Conservation (phyloP, 2,329 filamentous ascomycete genomes). For the Camptophora hylomeconis region DNA sequence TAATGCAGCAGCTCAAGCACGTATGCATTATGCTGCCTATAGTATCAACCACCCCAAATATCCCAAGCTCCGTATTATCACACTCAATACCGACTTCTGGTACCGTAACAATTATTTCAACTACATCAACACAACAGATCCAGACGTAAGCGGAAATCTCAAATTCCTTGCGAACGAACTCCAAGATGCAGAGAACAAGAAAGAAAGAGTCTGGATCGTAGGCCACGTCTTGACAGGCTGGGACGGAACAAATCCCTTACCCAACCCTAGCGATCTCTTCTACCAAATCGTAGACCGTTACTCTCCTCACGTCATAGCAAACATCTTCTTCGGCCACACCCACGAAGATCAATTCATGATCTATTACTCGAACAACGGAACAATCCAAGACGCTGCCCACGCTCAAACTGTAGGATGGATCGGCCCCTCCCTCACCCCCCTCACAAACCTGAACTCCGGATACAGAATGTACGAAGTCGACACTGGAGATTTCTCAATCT, state of each 20-base stretch:
- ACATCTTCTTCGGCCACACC: slow-evolving; percentile 42
- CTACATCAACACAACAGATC: slow-evolving; percentile 38
- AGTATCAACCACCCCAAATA: slow-evolving; percentile 36
- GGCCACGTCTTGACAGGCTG: slow-evolving; percentile 43
- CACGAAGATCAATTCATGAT: slow-evolving; percentile 43
- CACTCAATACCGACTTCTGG: slow-evolving; percentile 41
- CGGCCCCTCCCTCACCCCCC: slow-evolving; percentile 37
- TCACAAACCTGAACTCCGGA: slow-evolving; percentile 42
- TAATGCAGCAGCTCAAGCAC: slow-evolving; percentile 32
- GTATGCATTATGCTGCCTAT: slow-evolving; percentile 43
- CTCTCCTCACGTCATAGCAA: slow-evolving; percentile 41
- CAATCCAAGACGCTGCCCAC: slow-evolving; percentile 25
- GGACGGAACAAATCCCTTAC: slow-evolving; percentile 41
- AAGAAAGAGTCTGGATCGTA: slow-evolving; percentile 42
- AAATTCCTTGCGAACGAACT: slow-evolving; percentile 39
- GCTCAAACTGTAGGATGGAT: slow-evolving; percentile 41
- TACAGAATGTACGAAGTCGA: slow-evolving; percentile 44
- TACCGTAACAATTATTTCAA: slow-evolving; percentile 32
- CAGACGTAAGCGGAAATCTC: slow-evolving; percentile 37
- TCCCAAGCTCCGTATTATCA: slow-evolving; percentile 38
- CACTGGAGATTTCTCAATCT: slow-evolving; percentile 39
- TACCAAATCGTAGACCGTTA: slow-evolving; percentile 34
- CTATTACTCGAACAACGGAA: slow-evolving; percentile 42
- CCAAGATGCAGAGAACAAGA: slow-evolving; percentile 38
- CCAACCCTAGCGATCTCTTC: slow-evolving; percentile 41